Evolutionary conservation across 352 stramenopile species (phyloP).

Genomic region (Globisporangium uncinulatum): DNA sequence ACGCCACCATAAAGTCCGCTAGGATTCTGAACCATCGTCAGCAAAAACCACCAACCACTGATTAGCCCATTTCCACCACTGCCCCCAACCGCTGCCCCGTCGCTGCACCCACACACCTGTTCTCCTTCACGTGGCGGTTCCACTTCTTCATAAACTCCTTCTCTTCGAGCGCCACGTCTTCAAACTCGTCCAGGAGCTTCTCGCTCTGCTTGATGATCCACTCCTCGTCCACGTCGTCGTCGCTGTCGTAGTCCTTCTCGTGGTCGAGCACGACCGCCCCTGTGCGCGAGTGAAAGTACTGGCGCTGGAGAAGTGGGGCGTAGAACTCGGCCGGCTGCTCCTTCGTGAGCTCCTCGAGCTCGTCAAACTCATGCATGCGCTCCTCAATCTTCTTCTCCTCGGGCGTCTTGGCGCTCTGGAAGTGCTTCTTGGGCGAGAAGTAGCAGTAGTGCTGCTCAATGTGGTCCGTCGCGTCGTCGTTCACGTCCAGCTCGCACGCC

Average conservation of each 20-base stretch:
- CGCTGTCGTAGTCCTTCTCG: slow-evolving; percentile 83
- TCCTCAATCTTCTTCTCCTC: slow-evolving; percentile 40
- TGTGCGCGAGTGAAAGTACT: slow-evolving; percentile 88
- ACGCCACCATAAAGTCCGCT: slow-evolving; percentile 83
- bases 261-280: slow-evolving; percentile 74
- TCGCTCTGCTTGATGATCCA: slow-evolving; percentile 87
- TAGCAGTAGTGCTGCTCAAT: slow-evolving; percentile 69
- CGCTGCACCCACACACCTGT: slow-evolving; percentile 27
- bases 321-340: slow-evolving; percentile 72
- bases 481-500: slow-evolving; percentile 52
- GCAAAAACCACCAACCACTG: background rate
- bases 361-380: slow-evolving; percentile 71
- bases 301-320: slow-evolving; percentile 63
- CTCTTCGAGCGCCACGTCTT: slow-evolving; percentile 82
- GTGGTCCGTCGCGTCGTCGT: slow-evolving; percentile 39
- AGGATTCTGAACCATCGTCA: slow-evolving; percentile 44
- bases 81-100: background rate
- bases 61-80: background rate
- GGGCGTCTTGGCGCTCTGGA: slow-evolving; percentile 13
- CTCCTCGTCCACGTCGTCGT: slow-evolving; percentile 86
- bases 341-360: slow-evolving; percentile 47
- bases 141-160: slow-evolving; percentile 91
- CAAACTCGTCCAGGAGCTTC: slow-evolving; percentile 82
- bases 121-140: slow-evolving; percentile 82
- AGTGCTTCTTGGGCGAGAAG: slow-evolving; percentile 42